Percentiles rank a stretch among this genome's conserved stretches.
phyloP scores from a whole-genome alignment of 768 basidiomycete genomes.

The Gautieria morchelliformis region DNA sequence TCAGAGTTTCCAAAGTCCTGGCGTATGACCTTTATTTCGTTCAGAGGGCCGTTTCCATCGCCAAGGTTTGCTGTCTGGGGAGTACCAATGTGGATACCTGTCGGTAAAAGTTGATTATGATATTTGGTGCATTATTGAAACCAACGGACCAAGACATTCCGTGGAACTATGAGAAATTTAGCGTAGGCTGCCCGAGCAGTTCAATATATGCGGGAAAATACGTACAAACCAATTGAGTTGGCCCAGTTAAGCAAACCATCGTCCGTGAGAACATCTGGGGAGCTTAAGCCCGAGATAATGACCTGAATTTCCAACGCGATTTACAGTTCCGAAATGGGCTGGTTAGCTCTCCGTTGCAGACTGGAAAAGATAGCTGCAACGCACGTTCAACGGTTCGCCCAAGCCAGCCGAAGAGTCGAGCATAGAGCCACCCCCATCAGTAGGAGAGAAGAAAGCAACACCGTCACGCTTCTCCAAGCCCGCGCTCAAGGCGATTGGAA shows the following conservation, averaged over 20 bases:
- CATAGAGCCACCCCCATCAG: slow-evolving; percentile 5
- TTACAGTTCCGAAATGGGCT: no score
- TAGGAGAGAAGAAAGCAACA: slow-evolving; percentile 4
- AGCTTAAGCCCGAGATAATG: slow-evolving; percentile 11
- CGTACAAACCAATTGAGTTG: slow-evolving; percentile 5
- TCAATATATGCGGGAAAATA: not conserved
- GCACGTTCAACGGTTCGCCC: slow-evolving; percentile 8
- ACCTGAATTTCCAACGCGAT: slow-evolving; percentile 5
- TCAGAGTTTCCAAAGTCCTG: not conserved
- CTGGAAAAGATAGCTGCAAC: not conserved
- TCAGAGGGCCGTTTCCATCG: slow-evolving; percentile 10
- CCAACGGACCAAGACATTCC: slow-evolving; percentile 5
- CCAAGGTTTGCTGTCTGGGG: slow-evolving; percentile 13
- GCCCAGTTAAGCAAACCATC: slow-evolving; percentile 10
- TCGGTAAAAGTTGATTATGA: not conserved
- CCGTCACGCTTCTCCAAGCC: not conserved
- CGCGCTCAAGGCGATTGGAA: not conserved
- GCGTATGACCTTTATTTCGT: slow-evolving; percentile 6
- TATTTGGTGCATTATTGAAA: not conserved
- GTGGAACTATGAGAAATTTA: not conserved
- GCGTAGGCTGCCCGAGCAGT: not conserved
- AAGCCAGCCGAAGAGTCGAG: slow-evolving; percentile 2
- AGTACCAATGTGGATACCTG: slow-evolving; percentile 11
- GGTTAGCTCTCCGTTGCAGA: not conserved
- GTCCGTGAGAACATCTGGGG: slow-evolving; percentile 9